phyloP scores from a whole-genome alignment of 306 rosid genomes.

The Fragaria ananassa region DNA sequence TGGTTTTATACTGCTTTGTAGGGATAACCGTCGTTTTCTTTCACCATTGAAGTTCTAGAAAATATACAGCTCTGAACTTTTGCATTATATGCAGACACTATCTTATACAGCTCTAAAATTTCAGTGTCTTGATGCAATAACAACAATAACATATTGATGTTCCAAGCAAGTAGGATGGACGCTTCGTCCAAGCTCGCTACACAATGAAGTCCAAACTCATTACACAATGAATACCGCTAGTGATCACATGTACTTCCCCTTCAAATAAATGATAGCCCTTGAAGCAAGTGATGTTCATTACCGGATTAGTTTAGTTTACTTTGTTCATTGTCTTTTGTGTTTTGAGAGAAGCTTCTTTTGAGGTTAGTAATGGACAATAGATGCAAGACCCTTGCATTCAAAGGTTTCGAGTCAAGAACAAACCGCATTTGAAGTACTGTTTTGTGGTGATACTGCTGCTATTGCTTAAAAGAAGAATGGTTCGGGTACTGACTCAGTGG shows the following conservation, averaged over 20 bases:
- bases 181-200: constrained; percentile 47
- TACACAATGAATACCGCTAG: constrained; percentile 32
- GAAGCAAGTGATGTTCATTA: not conserved
- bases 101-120: not conserved
- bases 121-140: constrained; percentile 48
- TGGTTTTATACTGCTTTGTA: not conserved
- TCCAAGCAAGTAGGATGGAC: constrained; percentile 72
- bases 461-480: not conserved
- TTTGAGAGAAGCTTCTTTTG: not conserved
- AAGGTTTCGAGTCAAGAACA: constrained; percentile 88
- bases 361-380: constrained; percentile 21
- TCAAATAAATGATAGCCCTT: constrained; percentile 11
- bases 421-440: constrained; percentile 39
- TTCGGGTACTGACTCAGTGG: constrained; percentile 40
- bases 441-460: not conserved
- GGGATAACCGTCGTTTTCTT: too few species aligned
- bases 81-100: too few species aligned
- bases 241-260: constrained; percentile 43
- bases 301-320: not conserved
- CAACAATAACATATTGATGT: constrained; percentile 37
- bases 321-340: constrained; percentile 8
- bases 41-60: not conserved
- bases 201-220: constrained; percentile 27
- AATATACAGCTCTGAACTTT: not conserved
- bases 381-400: constrained; percentile 23